Conservation (phyloP, 1,139 yeast species). For the Yamadazyma siamensis region DNA sequence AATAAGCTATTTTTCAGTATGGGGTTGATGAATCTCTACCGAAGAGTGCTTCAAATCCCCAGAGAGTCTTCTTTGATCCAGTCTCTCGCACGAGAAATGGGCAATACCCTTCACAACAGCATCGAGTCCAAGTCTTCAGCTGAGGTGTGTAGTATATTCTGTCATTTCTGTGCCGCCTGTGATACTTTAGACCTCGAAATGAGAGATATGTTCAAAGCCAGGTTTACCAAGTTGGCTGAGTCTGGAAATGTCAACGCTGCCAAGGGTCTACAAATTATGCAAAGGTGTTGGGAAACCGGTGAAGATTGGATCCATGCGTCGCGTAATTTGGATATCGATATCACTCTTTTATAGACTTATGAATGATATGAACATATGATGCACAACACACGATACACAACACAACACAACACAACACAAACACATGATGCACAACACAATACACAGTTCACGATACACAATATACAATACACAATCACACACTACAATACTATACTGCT, state of each 20-base stretch:
- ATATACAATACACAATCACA: too few relatives aligned
- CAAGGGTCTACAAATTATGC: constrained; percentile 48
- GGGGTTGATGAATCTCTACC: constrained; percentile 55
- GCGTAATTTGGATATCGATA: constrained; percentile 39
- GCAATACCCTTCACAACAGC: constrained; percentile 26
- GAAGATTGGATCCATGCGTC: constrained; percentile 58
- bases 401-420: background rate
- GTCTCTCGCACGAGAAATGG: constrained; percentile 43
- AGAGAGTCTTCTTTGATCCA: constrained; percentile 44
- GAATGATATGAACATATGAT: background rate
- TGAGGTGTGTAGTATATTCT: constrained; percentile 53
- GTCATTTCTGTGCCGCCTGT: constrained; percentile 59
- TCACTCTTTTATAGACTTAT: constrained; percentile 44
- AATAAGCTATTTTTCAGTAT: constrained; percentile 53
- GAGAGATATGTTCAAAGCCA: constrained; percentile 32
- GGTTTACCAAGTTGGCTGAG: constrained; percentile 35
- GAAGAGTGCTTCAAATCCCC: constrained; percentile 52
- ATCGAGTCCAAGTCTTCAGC: constrained; percentile 49
- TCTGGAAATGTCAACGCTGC: constrained; percentile 51
- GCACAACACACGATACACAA: background rate
- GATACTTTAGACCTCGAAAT: constrained; percentile 40
- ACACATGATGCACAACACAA: too few relatives aligned
- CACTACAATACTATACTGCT: too few relatives aligned
- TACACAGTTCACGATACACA: too few relatives aligned
- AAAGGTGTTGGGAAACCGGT: constrained; percentile 54